Evolutionary conservation across 129 eudicot genomes (phyloP).

Genomic region (Oenanthe sinensis): DNA sequence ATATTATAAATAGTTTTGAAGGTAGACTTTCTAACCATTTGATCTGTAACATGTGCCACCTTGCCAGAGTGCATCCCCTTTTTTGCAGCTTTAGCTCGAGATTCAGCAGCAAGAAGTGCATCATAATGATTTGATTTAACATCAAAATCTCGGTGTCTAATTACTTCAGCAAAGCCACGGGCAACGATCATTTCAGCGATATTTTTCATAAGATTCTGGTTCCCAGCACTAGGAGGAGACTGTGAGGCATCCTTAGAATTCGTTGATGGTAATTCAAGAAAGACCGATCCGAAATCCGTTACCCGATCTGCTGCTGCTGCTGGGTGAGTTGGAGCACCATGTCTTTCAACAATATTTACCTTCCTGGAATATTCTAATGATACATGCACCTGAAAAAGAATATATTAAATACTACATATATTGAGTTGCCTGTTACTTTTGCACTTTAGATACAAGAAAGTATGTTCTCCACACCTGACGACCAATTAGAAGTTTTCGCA

Average conservation of each 20-base stretch:
- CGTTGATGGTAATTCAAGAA: constrained; percentile 34
- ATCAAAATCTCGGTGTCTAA: constrained; percentile 86
- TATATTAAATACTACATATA: not conserved
- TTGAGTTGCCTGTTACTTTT: not conserved
- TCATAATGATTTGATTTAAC: constrained; percentile 83
- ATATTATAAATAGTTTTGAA: not conserved
- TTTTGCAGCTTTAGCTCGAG: constrained; percentile 62
- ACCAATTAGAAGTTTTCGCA: constrained; percentile 33
- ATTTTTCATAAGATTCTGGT: constrained; percentile 49
- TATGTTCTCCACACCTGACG: not conserved
- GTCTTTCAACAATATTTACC: constrained; percentile 54
- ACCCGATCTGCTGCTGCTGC: constrained; percentile 45
- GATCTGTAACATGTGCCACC: constrained; percentile 66
- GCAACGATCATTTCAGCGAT: constrained; percentile 68
- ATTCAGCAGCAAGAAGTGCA: constrained; percentile 81
- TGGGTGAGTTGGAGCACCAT: constrained; percentile 40
- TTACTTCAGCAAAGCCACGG: constrained; percentile 73
- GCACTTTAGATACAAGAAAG: not conserved
- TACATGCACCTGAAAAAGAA: constrained; percentile 67
- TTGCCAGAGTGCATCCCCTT: constrained; percentile 75
- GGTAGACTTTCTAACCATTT: constrained; percentile 43
- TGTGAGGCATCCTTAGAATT: constrained; percentile 41
- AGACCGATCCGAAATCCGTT: constrained; percentile 90
- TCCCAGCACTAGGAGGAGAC: constrained; percentile 38
- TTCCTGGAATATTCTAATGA: constrained; percentile 94